phyloP scores from a whole-genome alignment of 2,329 filamentous ascomycete species.

The Hirsutella minnesotensis region DNA sequence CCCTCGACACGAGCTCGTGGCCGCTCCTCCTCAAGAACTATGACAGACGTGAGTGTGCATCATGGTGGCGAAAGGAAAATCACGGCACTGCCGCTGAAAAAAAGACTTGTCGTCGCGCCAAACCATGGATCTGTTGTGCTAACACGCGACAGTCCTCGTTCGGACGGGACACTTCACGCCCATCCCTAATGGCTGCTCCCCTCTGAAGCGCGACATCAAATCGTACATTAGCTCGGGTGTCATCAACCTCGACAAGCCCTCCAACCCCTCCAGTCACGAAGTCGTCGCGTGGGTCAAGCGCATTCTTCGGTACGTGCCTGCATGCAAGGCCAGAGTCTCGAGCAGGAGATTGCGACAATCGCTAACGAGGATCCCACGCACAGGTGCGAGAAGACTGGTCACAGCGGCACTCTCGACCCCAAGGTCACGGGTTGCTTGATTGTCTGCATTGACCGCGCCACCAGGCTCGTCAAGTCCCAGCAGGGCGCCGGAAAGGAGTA shows the following conservation, averaged over 20 bases:
- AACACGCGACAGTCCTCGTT: conserved; percentile 55
- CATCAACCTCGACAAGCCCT: conserved; percentile 80
- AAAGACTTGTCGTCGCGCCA: neutral
- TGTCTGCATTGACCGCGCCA: conserved; percentile 92
- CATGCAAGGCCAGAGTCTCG: neutral
- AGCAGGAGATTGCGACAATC: neutral
- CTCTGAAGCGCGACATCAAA: conserved; percentile 89
- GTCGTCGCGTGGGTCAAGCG: conserved; percentile 99
- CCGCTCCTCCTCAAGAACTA: conserved; percentile 94
- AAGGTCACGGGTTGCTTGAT: conserved; percentile 96
- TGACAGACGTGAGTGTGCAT: conserved; percentile 59
- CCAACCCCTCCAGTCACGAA: conserved; percentile 96
- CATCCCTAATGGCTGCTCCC: conserved; percentile 84
- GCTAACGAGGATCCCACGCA: neutral
- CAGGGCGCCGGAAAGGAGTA: conserved; percentile 99
- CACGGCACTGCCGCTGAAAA: too few species aligned
- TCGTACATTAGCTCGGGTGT: conserved; percentile 95
- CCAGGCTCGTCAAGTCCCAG: conserved; percentile 95
- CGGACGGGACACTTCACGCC: conserved; percentile 95
- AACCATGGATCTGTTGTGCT: neutral
- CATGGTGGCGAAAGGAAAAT: neutral
- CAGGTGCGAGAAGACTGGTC: conserved; percentile 77
- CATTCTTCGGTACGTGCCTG: conserved; percentile 63
- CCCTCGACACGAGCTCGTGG: conserved; percentile 79
- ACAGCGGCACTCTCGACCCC: conserved; percentile 95